Percentiles rank a stretch among this genome's conserved stretches.
phyloP scores from a whole-genome alignment of 192 early-diverging fungal species.

The Coemansia sp. region DNA sequence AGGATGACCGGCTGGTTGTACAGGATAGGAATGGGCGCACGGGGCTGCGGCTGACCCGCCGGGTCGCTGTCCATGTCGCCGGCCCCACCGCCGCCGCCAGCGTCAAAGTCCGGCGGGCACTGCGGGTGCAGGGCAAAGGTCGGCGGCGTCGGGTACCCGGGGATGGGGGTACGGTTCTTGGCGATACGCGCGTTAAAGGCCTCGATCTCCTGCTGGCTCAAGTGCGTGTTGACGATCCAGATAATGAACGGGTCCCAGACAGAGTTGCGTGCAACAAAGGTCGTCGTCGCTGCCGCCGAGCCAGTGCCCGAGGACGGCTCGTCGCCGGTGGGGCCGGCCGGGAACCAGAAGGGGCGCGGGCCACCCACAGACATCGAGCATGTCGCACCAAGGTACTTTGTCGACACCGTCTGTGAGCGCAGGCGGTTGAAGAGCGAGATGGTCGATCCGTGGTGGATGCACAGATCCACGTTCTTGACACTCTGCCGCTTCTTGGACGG shows the following conservation, averaged over 20 bases:
- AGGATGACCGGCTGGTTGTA: constrained; percentile 87
- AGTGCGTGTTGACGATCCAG: constrained; percentile 68
- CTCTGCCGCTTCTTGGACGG: constrained; percentile 86
- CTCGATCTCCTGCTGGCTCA: constrained; percentile 51
- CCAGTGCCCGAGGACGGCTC: not conserved
- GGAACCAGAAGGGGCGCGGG: constrained; percentile 48
- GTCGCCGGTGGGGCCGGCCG: constrained; percentile 11
- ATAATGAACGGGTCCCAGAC: constrained; percentile 87
- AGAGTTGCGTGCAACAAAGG: constrained; percentile 68
- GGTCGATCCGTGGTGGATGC: constrained; percentile 79
- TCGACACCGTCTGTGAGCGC: constrained; percentile 83
- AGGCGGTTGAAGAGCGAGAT: constrained; percentile 87
- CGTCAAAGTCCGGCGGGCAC: constrained; percentile 35
- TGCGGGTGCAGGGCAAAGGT: constrained; percentile 65
- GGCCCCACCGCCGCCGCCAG: constrained; percentile 2
- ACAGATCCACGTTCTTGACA: constrained; percentile 74
- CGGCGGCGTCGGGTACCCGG: constrained; percentile 71
- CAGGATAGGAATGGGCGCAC: constrained; percentile 63
- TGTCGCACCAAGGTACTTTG: constrained; percentile 69
- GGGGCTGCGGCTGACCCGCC: constrained; percentile 19
- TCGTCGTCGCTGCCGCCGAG: no score
- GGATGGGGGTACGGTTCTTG: constrained; percentile 34
- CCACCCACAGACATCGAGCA: constrained; percentile 48
- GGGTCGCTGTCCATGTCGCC: constrained; percentile 16
- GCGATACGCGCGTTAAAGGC: constrained; percentile 45